phyloP scores from a whole-genome alignment of 176 grass and related monocot genomes.

The Carex littledalei region DNA sequence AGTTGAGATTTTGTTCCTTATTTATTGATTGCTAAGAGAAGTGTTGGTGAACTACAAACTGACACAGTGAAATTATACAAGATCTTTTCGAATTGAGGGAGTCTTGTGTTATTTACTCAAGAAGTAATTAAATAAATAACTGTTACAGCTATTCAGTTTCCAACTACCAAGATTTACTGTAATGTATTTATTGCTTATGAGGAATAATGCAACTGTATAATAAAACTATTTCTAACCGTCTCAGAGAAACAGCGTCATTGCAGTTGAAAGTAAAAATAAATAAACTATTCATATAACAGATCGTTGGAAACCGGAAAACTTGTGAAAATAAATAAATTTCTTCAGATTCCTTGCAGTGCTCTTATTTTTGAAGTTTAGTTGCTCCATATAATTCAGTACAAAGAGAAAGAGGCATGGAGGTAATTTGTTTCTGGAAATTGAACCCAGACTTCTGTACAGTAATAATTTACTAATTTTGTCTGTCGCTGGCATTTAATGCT shows the following conservation, averaged over 20 bases:
- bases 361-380: neutral
- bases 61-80: too few species aligned
- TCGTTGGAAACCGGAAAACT: neutral
- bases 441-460: neutral
- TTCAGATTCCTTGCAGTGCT: neutral
- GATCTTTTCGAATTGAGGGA: too few species aligned
- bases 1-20: too few species aligned
- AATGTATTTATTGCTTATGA: neutral
- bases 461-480: neutral
- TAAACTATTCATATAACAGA: neutral
- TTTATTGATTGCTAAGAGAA: too few species aligned
- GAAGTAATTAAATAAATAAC: neutral
- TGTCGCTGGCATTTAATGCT: neutral
- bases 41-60: too few species aligned
- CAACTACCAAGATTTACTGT: neutral
- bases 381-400: neutral
- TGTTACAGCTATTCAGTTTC: neutral
- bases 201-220: neutral
- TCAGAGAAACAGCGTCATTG: neutral
- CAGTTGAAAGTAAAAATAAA: neutral
- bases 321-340: neutral
- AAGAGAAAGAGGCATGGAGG: neutral
- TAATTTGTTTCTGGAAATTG: neutral
- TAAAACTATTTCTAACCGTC: neutral
- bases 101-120: too few species aligned